Evolutionary conservation across 1,284 basidiomycete genomes (phyloP).

Genomic region (Anthracocystis setariae): DNA sequence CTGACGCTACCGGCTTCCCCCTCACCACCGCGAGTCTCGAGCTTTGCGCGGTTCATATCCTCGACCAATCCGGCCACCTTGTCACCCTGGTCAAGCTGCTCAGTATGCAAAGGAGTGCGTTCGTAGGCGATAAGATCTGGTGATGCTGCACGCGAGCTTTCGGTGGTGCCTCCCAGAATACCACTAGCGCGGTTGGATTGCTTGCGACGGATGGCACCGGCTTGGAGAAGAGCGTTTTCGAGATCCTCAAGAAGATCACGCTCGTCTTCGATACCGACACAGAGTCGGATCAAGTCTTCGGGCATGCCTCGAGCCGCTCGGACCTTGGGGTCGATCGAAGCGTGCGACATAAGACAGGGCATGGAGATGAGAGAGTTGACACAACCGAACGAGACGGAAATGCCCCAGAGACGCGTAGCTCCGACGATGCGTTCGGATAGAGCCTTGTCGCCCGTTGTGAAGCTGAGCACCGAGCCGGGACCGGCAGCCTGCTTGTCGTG

Average conservation of each 20-base stretch:
- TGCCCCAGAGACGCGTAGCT: slow-evolving; percentile 92
- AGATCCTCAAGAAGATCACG: slow-evolving; percentile 93
- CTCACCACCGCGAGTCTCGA: slow-evolving; percentile 61
- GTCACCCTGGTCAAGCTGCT: slow-evolving; percentile 18
- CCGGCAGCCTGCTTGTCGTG: slow-evolving; percentile 83
- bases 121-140: slow-evolving; percentile 40
- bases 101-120: slow-evolving; percentile 40
- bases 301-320: slow-evolving; percentile 93
- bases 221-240: slow-evolving; percentile 87
- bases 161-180: slow-evolving; percentile 12
- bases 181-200: slow-evolving; percentile 5
- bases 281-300: slow-evolving; percentile 96
- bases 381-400: slow-evolving; percentile 96
- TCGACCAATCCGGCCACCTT: slow-evolving; percentile 43
- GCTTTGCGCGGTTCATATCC: slow-evolving; percentile 52
- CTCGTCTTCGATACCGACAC: slow-evolving; percentile 97
- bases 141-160: slow-evolving; percentile 41
- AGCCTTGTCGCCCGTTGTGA: slow-evolving; percentile 90
- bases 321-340: slow-evolving; percentile 92
- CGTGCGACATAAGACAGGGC: slow-evolving; percentile 99
- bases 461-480: slow-evolving; percentile 91
- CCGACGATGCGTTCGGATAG: slow-evolving; percentile 93
- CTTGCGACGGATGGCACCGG: slow-evolving; percentile 78
- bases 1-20: slow-evolving; percentile 33
- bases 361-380: slow-evolving; percentile 99